These are phyloP conservation scores for Nakazawaea sp. DNA, from an alignment of 805 yeast species.

Conservation along the genomic window DNA sequence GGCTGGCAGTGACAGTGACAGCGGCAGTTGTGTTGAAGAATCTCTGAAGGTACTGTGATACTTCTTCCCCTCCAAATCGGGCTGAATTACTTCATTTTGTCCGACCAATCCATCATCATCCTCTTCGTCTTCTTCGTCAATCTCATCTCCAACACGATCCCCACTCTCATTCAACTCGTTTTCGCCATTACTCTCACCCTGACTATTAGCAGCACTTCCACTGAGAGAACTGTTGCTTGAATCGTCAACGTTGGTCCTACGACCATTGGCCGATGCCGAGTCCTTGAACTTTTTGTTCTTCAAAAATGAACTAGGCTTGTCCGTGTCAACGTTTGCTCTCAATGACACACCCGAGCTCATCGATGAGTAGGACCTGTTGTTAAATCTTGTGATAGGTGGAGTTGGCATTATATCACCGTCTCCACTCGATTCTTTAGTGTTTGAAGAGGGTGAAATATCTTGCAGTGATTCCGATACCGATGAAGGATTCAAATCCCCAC, in stretches of 20 bases:
- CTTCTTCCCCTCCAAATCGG: not conserved
- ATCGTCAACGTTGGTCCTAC: conserved; percentile 9
- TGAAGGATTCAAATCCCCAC: too few species aligned
- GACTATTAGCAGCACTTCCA: not conserved
- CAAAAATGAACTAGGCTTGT: conserved; percentile 2
- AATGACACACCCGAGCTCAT: conserved; percentile 7
- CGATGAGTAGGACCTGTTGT: conserved; percentile 8
- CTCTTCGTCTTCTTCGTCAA: not conserved
- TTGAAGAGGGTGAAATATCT: not conserved
- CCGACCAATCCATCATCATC: not conserved
- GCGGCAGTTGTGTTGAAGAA: not conserved
- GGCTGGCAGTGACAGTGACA: not conserved
- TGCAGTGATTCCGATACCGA: not conserved
- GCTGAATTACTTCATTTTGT: not conserved
- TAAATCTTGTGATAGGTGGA: conserved; percentile 8
- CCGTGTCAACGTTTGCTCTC: not conserved
- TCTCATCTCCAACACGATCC: conserved; percentile 1
- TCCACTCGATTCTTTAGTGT: not conserved
- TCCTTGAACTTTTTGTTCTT: conserved; percentile 1
- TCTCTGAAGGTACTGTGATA: not conserved
- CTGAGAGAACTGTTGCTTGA: conserved; percentile 5
- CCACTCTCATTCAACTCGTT: not conserved
- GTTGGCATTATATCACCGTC: conserved; percentile 5
- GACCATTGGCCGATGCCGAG: not conserved
- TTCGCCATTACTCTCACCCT: conserved; percentile 8